A percentile compares a stretch with the other conserved stretches of the same genome.
Conservation (phyloP, 2,329 filamentous ascomycete species). For the Hypoxylon sp. region DNA sequence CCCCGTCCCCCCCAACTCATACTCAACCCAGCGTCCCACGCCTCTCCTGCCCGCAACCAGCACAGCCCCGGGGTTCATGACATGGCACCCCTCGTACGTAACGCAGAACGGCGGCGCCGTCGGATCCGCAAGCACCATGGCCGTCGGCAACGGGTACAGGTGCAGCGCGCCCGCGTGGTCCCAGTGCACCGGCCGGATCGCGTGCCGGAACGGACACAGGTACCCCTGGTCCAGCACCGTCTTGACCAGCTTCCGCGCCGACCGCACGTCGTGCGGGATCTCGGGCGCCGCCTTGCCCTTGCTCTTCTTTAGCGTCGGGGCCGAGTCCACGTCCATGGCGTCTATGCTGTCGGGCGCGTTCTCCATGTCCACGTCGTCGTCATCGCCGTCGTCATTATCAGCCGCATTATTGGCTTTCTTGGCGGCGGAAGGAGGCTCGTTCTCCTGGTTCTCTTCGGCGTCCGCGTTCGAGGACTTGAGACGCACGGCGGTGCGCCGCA, state of each 20-base stretch:
- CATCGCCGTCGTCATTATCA: constrained; percentile 19
- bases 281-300: constrained; percentile 29
- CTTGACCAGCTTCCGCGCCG: constrained; percentile 85
- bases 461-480: constrained; percentile 67
- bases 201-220: constrained; percentile 87
- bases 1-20: constrained; percentile 77
- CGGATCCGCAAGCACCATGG: constrained; percentile 85
- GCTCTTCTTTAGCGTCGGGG: constrained; percentile 39
- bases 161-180: constrained; percentile 83
- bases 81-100: constrained; percentile 95
- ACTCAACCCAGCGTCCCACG: constrained; percentile 88
- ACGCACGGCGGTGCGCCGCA: constrained; percentile 82
- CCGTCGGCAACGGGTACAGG: constrained; percentile 89
- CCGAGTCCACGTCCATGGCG: constrained; percentile 63
- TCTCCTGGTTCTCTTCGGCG: constrained; percentile 50
- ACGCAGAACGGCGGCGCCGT: constrained; percentile 86
- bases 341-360: constrained; percentile 49
- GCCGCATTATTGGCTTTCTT: constrained; percentile 26
- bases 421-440: constrained; percentile 49
- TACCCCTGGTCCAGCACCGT: constrained; percentile 93
- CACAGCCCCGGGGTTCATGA: constrained; percentile 90
- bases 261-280: constrained; percentile 66
- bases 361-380: constrained; percentile 56
- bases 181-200: constrained; percentile 87
- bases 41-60: constrained; percentile 78